Evolutionary conservation across 1,284 basidiomycete species (phyloP).

Genomic region (Moesziomyces parantarcticus): DNA sequence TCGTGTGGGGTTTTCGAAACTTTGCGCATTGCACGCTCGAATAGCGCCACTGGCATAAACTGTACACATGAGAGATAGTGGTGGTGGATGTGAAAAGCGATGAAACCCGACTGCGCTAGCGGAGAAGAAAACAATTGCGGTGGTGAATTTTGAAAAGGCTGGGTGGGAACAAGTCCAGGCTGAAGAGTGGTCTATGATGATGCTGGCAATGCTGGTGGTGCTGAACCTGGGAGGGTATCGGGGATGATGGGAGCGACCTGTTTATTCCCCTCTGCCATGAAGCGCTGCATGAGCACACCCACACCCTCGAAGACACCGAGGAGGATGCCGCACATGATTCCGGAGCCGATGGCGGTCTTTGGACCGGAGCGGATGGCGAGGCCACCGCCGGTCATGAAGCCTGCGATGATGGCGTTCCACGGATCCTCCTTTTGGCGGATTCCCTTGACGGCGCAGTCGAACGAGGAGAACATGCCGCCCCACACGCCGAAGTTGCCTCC

Average conservation of each 20-base stretch:
- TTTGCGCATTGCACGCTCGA: too few relatives aligned
- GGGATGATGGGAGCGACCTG: conserved; percentile 60
- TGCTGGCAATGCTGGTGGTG: conserved; percentile 7
- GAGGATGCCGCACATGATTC: conserved; percentile 94
- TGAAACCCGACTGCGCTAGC: too few relatives aligned
- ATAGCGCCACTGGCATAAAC: too few relatives aligned
- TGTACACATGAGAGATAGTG: too few relatives aligned
- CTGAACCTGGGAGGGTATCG: conserved; percentile 25
- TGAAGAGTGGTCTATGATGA: conserved; percentile 25
- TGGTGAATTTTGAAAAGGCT: too few relatives aligned
- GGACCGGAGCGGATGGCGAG: conserved; percentile 93
- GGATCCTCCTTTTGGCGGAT: conserved; percentile 97
- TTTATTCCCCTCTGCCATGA: conserved; percentile 81
- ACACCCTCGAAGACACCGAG: conserved; percentile 89
- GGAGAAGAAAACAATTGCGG: too few relatives aligned
- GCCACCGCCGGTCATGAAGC: conserved; percentile 97
- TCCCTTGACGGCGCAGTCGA: conserved; percentile 97
- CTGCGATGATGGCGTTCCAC: conserved; percentile 98
- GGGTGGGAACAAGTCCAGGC: neutral
- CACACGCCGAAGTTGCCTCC: conserved; percentile 98
- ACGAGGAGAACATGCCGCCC: conserved; percentile 83
- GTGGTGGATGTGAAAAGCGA: too few relatives aligned
- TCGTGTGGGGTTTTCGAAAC: too few relatives aligned
- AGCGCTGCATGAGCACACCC: conserved; percentile 83
- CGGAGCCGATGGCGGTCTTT: conserved; percentile 85